Base-by-base conservation (phyloP, 371 early-diverging fungal species). In the Circinella umbellata region DNA sequence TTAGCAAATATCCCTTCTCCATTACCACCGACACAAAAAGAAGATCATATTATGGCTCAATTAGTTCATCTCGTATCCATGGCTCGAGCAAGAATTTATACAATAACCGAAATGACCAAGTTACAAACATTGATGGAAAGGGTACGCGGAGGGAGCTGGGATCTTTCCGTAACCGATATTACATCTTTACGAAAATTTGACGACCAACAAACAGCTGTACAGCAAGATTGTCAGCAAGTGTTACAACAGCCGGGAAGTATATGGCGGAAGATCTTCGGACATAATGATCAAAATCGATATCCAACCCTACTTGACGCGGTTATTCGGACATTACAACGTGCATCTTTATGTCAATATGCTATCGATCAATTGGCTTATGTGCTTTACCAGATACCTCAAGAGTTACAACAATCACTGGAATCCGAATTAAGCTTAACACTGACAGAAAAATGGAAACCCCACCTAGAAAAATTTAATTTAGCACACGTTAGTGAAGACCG, bases 1-100 rank as follows among this genome's bases (percentile, higher is more conserved):
- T 85, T 90, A 88, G 88, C 88, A n/a, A 81, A 86, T 35, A 86
- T 90, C 15, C 90, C 90, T 0, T 88, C 80, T 64, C 78, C 85
- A n/a, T 80, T 82, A 18, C 80, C 84, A 8, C 76, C 79, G 8
- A 54, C 71, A 14, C 3, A 27, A 0, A 49, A 57, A 6, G 71
- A 69, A 1, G 70, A 72, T 36, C 63, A 65, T 0, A 42, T 64
- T 0, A 69, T 85, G 68, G 46, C 73, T 3, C 42, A 54, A 0
- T 66, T 82, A 18, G 80, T 79, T 2, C 61, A 74, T 13, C 57
- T 66, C 0, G 59, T 72, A 39, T 77, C 71, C 0, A 48, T 60
- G 4, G 64, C 67, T 1, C 72, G 81, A 8, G 51, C 64, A 3
- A 68, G 71, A 62, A 61, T 80, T 1, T 80, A 78, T 55, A 48